Base-by-base conservation (phyloP, 2,329 filamentous ascomycete species). In the Dendryphion nanum region DNA sequence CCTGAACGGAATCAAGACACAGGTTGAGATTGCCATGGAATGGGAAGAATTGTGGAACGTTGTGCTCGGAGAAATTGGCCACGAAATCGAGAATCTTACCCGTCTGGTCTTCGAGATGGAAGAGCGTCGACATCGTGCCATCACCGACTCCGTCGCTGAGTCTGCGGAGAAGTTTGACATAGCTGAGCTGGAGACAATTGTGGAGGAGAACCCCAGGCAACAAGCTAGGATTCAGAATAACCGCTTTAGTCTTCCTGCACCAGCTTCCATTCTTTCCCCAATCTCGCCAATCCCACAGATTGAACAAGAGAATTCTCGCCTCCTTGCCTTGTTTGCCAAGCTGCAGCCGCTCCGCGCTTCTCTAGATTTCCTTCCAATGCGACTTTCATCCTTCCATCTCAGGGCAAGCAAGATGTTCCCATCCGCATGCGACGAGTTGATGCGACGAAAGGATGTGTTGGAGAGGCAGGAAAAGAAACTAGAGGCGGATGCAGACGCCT, bases 41-140 rank as follows among this genome's bases (percentile, higher is more conserved):
- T 98, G 91, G 91, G 90, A 96, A 64, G 90, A 97, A 68, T 75
- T 98, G 23, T 97, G 93, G 91, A 89, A 89, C 53, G 88, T 79
- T 47, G 91, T 97, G 3, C 74, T 98, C 3, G 91, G 90, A 30
- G 91, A 97, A 61, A 95, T 97, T 44, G 87, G 90, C 36, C 82
- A 84, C 45, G 93, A 98, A 68, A 83, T 89, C 59, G 86, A 93
- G 48, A 83, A 85, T 30, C 74, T 95, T 13, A 81, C 79, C 55
- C 78, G 86, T 26, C 71, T 95, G 33, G 87, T 97, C 19, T 97
- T 97, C 57, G 90, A 97, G 66, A 95, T 97, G 89, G 93, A 98
- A 64, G 93, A 97, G 69, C 85, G 89, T 48, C 79, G 93, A 33
- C 91, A 97, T 65, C 85, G 85, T 63, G 86, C 83, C 31, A 75